Evolutionary conservation across 2,329 filamentous ascomycete genomes (phyloP).

Genomic region (Colletotrichum zoysiae): DNA sequence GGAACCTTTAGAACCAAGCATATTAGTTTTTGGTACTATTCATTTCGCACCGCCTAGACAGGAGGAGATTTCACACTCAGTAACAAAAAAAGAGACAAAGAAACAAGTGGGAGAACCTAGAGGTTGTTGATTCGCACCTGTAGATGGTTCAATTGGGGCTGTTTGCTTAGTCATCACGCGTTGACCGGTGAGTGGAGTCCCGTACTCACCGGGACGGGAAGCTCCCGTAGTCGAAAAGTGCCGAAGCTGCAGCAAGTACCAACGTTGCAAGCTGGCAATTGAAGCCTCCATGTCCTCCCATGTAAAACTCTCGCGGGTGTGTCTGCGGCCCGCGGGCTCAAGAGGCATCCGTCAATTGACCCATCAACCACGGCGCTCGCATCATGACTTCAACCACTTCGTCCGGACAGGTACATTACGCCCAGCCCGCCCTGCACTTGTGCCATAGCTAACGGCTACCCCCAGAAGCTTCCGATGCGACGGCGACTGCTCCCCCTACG

Average conservation of each 20-base stretch:
- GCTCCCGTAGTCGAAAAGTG: neutral
- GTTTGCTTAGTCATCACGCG: conserved; percentile 16
- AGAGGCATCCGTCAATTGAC: neutral
- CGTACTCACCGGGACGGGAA: conserved; percentile 4
- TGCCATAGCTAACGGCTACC: neutral
- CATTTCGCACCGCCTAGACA: no score
- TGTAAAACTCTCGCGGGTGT: conserved; percentile 37
- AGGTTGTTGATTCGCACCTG: neutral
- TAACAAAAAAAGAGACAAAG: neutral
- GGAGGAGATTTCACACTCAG: neutral
- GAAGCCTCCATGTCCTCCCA: conserved; percentile 40
- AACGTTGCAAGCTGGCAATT: conserved; percentile 21
- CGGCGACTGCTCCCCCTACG: neutral
- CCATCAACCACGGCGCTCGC: neutral
- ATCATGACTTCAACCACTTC: conserved; percentile 40
- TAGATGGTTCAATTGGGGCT: neutral
- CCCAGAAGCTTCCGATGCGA: conserved; percentile 10
- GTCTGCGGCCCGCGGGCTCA: conserved; percentile 19
- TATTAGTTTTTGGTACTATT: no score
- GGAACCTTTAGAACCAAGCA: no score
- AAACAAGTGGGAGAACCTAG: no score
- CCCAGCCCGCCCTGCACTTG: conserved; percentile 4
- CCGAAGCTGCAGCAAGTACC: conserved; percentile 5
- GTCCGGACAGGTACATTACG: conserved; percentile 26
- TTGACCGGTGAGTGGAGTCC: neutral